Conservation (phyloP, 2,329 filamentous ascomycete species). For the Calonectria henricotiae region DNA sequence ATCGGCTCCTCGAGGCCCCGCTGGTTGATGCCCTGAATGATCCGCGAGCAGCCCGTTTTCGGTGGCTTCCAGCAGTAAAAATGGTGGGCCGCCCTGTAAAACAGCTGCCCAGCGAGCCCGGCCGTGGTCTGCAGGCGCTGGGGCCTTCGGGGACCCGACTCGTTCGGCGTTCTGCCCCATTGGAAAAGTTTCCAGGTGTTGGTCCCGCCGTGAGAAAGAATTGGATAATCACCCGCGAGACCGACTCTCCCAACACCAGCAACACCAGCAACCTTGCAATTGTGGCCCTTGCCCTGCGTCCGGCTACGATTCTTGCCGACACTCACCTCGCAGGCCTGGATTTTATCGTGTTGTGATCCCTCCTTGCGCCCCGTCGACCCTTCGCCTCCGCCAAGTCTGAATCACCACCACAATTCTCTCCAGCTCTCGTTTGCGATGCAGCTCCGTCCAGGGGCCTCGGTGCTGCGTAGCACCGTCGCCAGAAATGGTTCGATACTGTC, state of each 20-base stretch:
- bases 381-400: constrained; percentile 21
- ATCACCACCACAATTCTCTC: constrained; percentile 31
- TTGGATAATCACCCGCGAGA: constrained; percentile 42
- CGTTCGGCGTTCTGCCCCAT: constrained; percentile 32
- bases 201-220: constrained; percentile 45
- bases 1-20: neutral
- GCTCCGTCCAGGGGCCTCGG: constrained; percentile 69
- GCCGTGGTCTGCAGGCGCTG: neutral
- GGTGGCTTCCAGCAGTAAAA: constrained; percentile 22
- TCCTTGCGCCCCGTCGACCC: constrained; percentile 12
- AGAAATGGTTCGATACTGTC: constrained; percentile 50
- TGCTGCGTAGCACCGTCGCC: constrained; percentile 62
- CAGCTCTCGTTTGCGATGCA: constrained; percentile 62
- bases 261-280: constrained; percentile 29
- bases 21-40: constrained; percentile 45
- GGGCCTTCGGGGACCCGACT: constrained; percentile 20
- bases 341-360: constrained; percentile 31
- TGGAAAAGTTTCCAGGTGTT: constrained; percentile 53
- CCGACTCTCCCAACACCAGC: constrained; percentile 20
- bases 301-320: constrained; percentile 13
- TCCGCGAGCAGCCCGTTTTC: constrained; percentile 37
- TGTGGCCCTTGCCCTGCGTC: constrained; percentile 6
- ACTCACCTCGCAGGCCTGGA: neutral
- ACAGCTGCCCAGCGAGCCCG: constrained; percentile 27
- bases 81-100: constrained; percentile 35